Base-by-base conservation (phyloP, 2,329 filamentous ascomycete species). In the Ascochyta fabae region DNA sequence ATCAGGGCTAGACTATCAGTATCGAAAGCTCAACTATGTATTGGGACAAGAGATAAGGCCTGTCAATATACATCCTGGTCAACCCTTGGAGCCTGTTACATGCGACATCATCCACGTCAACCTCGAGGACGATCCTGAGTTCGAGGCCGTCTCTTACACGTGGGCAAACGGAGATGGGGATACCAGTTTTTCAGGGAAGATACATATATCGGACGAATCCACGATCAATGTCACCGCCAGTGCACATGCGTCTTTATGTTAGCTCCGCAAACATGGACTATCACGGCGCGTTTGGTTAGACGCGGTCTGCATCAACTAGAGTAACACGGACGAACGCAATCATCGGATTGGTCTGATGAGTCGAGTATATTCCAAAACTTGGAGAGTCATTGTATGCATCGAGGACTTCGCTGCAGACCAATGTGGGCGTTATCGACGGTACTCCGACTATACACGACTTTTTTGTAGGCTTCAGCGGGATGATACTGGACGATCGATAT, bases 61-160 rank as follows among this genome's bases (percentile, higher is more conserved):
- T 6, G n/a, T 65, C 16, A 19, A 41, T 16, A 6, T 63, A 6
- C n/a, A 42, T 9, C 51, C 56, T 1, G 60, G 61, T 12, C 8
- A 46, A 22, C 6, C 0, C 7, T 34, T 36, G 6, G 52, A 62
- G 8, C 27, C 45, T 6, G 24, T 65, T 33, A 12, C 9, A 6
- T 62, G 63, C 23, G 36, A 62, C 2, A 50, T 66, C 9, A 10
- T 49, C 1, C 55, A 56, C 36, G 51, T 57, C 22, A 59, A 64
- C 42, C 58, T 66, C 0, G 34, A 56, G 1, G 59, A 66, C 23
- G 13, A 58, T 6, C 65, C 58, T 16, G 24, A 29, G 12, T 66
- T 59, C 23, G 58, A 63, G 53, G 61, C 65, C 3, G 24, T 63
- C 9, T 67, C 62, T 1, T 65, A 67, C 27, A 65, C 59, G 1